A percentile compares a stretch with the other conserved stretches of the same genome.
Evolutionary conservation across 1,284 basidiomycete species (phyloP).

Genomic region (Malassezia sympodialis): DNA sequence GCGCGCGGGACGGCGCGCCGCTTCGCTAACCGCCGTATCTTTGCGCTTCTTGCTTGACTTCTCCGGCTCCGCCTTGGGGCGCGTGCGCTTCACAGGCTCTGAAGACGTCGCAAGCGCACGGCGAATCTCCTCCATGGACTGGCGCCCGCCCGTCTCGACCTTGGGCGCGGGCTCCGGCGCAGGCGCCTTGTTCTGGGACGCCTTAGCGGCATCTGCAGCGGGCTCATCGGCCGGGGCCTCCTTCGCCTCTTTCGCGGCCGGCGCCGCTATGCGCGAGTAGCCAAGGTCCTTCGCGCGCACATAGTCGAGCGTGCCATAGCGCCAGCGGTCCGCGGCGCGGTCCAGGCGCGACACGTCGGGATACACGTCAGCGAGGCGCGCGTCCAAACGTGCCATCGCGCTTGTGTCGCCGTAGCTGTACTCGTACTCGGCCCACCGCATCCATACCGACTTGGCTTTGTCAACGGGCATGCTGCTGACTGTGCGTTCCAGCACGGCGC

Average conservation of each 20-base stretch:
- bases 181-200: not conserved
- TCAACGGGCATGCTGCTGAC: slow-evolving; percentile 69
- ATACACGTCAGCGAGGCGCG: slow-evolving; percentile 75
- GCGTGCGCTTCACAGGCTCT: slow-evolving; percentile 14
- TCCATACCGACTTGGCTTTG: slow-evolving; percentile 76
- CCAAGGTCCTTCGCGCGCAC: slow-evolving; percentile 82
- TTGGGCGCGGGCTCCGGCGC: not conserved
- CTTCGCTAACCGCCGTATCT: not conserved
- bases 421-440: slow-evolving; percentile 88
- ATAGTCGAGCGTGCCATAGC: slow-evolving; percentile 75
- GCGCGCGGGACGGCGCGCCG: not conserved
- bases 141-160: slow-evolving; percentile 3
- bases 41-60: slow-evolving; percentile 5
- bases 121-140: slow-evolving; percentile 18
- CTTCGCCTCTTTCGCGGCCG: not conserved
- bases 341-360: slow-evolving; percentile 78
- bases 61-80: slow-evolving; percentile 6
- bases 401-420: slow-evolving; percentile 89
- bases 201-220: not conserved
- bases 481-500: slow-evolving; percentile 84
- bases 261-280: slow-evolving; percentile 26
- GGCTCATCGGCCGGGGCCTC: not conserved
- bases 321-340: slow-evolving; percentile 77
- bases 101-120: slow-evolving; percentile 4
- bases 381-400: slow-evolving; percentile 76